phyloP scores from a whole-genome alignment of 2,329 filamentous ascomycete species.

The Penicillium sp. region DNA sequence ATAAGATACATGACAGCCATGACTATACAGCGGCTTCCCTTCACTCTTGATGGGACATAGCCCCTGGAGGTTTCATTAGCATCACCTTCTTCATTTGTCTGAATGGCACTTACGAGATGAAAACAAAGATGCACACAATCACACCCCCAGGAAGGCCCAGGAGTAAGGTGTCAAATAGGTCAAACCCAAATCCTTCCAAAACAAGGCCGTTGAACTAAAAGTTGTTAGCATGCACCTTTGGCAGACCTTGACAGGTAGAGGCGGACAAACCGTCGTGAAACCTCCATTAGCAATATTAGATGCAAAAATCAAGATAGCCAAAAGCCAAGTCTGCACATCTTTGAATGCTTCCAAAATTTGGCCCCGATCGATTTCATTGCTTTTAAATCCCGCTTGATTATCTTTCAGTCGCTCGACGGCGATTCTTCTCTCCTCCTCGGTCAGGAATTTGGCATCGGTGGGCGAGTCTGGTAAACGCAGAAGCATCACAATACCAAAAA shows the following conservation, averaged over 20 bases:
- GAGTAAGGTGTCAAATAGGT: conserved; percentile 14
- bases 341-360: conserved; percentile 40
- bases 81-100: background rate
- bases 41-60: conserved; percentile 10
- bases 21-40: conserved; percentile 14
- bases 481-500: conserved; percentile 25
- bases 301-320: conserved; percentile 30
- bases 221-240: background rate
- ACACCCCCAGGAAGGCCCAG: conserved; percentile 15
- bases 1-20: conserved; percentile 15
- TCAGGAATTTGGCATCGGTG: conserved; percentile 23
- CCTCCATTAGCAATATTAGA: conserved; percentile 39
- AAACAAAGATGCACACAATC: conserved; percentile 15
- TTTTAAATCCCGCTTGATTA: conserved; percentile 32
- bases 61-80: background rate
- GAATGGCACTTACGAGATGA: conserved; percentile 5
- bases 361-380: conserved; percentile 42
- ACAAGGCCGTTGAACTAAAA: conserved; percentile 17
- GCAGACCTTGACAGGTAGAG: background rate
- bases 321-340: conserved; percentile 15
- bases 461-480: conserved; percentile 26
- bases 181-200: conserved; percentile 15
- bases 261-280: conserved; percentile 27
- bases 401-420: conserved; percentile 23
- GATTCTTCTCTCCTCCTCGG: conserved; percentile 20